phyloP scores from a whole-genome alignment of 768 basidiomycete genomes.

The Termitomyces heimii region DNA sequence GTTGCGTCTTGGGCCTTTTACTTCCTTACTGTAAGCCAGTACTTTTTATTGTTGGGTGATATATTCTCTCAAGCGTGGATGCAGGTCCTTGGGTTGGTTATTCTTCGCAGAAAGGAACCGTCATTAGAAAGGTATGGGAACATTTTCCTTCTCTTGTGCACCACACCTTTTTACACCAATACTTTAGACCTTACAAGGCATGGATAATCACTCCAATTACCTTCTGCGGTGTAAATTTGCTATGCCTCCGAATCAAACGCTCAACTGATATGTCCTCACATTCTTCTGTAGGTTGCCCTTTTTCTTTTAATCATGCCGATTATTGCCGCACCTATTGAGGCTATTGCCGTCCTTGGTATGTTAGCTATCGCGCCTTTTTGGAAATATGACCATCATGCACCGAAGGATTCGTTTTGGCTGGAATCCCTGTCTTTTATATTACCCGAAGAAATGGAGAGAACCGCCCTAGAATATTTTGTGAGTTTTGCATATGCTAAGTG shows the following conservation, averaged over 20 bases:
- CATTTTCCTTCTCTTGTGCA: neutral
- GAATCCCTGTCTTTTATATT: conserved; percentile 79
- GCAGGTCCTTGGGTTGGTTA: conserved; percentile 82
- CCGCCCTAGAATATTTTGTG: conserved; percentile 34
- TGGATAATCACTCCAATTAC: conserved; percentile 87
- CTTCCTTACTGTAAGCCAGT: conserved; percentile 67
- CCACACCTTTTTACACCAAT: neutral
- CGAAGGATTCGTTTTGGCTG: conserved; percentile 72
- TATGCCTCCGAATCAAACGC: neutral
- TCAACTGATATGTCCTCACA: conserved; percentile 3
- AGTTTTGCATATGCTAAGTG: conserved; percentile 16
- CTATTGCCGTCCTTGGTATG: conserved; percentile 80
- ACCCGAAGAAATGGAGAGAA: conserved; percentile 51
- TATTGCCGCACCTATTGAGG: conserved; percentile 87
- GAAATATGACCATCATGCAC: neutral
- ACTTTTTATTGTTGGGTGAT: neutral
- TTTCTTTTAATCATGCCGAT: conserved; percentile 93
- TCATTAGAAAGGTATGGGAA: conserved; percentile 58
- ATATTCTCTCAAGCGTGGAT: neutral
- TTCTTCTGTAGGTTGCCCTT: conserved; percentile 59
- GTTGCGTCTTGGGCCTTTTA: conserved; percentile 86
- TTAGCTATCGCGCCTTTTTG: neutral
- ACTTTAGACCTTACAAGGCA: conserved; percentile 83
- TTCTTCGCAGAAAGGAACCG: conserved; percentile 88
- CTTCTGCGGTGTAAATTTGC: conserved; percentile 72